Base-by-base conservation (phyloP, 2,329 filamentous ascomycete genomes). In the Blastomyces parvus region DNA sequence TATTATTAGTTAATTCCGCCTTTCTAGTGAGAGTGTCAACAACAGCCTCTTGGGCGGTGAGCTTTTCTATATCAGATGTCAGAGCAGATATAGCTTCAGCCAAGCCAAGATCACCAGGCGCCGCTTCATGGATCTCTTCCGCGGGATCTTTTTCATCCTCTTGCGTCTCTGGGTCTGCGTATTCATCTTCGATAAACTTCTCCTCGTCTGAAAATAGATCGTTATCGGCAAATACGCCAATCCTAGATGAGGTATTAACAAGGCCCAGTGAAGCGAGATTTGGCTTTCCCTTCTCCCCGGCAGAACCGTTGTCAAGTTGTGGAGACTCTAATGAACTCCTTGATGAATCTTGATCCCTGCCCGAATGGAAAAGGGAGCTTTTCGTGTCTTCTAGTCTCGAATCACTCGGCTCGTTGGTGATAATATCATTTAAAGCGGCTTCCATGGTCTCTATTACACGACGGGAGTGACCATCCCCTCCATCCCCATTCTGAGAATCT, bases 1-100 rank as follows among this genome's bases (percentile, higher is more conserved):
- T 91, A 72, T 99, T 99, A 74, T 99, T 99, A 1, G 94, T 99
- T 61, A 99, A 80, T 74, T 99, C 94, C 0, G 95, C 94, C 76
- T 99, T 99, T 63, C 89, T 86, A 2, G 90, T 94, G 64, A 99
- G 78, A 0, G 93, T 95, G 69, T 97, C 90, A 22, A 99, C 86
- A 22, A 99, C 90, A 1, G 89, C 88, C 69, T 97, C 91, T 75
- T 99, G 94, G 2, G 91, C 86, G 11, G 84, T 83, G 22, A 99
- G 82, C 67, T 91, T 90, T 70, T 97, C 91, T 66, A 99, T 96
- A 67, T 97, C 92, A 59, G 88, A 86, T 0, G 88, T 91, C n/a
- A 99, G 82, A 1, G 84, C 87, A 53, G 90, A 87, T 67, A 99
- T 96, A 11, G 95, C 93, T 77, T 99, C 95, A 0, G 91, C 90